These are phyloP conservation scores for Antitrichia curtipendula DNA, from an alignment of 225 moss, liverwort and hornwort species.

Conservation along the genomic window DNA sequence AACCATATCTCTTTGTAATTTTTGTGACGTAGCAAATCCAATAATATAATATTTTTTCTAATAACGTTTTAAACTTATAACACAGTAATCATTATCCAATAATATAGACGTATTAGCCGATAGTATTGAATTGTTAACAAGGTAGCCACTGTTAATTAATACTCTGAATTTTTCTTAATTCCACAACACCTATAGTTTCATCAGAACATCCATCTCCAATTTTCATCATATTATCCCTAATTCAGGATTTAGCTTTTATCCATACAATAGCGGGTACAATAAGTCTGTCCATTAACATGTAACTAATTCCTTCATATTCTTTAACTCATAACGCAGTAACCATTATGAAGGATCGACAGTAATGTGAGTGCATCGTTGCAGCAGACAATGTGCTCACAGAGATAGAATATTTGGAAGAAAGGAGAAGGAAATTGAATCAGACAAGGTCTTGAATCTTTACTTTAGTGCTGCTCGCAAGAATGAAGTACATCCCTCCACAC, in stretches of 20 bases:
- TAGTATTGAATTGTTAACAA: not conserved
- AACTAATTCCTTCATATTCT: not conserved
- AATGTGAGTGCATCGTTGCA: not conserved
- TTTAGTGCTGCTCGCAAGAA: slow-evolving; percentile 87
- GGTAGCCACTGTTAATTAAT: not conserved
- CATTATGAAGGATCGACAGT: not conserved
- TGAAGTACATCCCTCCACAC: slow-evolving; percentile 80
- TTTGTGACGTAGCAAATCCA: not conserved
- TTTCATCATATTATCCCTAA: not conserved
- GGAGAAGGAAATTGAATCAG: not conserved
- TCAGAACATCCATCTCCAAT: not conserved
- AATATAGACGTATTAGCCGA: not conserved
- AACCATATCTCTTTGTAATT: not conserved
- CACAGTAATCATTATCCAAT: not conserved
- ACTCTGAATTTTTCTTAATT: not conserved
- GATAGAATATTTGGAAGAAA: not conserved
- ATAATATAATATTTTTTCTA: too few species aligned
- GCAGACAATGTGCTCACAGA: not conserved
- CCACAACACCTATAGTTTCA: not conserved
- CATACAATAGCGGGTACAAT: not conserved
- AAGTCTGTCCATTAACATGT: not conserved
- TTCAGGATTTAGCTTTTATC: not conserved
- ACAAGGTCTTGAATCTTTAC: slow-evolving; percentile 13
- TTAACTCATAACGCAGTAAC: not conserved
- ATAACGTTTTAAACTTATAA: not conserved